Percentiles rank a stretch among this genome's conserved stretches.
phyloP scores from a whole-genome alignment of 106 monocot species.

The Acanthochlamys bracteata region DNA sequence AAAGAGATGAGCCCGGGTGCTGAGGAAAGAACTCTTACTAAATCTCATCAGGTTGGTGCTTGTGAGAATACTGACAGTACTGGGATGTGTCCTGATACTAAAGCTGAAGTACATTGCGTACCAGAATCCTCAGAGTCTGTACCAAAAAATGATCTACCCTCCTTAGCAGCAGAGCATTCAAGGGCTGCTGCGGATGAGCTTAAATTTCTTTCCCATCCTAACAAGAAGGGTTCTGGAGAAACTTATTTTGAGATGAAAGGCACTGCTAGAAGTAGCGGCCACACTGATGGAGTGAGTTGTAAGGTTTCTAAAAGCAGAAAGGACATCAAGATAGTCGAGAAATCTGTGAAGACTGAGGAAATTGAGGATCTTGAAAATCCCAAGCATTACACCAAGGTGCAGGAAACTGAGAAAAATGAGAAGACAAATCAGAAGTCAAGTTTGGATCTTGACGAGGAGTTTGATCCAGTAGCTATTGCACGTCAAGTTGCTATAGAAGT shows the following conservation, averaged over 20 bases:
- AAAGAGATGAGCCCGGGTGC: conserved; percentile 17
- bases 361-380: background rate
- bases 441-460: conserved; percentile 37
- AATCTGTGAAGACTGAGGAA: too few species aligned
- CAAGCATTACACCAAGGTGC: conserved; percentile 4
- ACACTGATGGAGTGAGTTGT: background rate
- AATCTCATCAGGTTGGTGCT: conserved; percentile 12
- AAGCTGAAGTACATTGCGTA: conserved; percentile 1
- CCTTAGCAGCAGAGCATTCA: conserved; percentile 1
- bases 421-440: conserved; percentile 14
- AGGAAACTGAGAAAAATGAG: background rate
- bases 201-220: background rate
- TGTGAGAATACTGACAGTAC: conserved; percentile 1
- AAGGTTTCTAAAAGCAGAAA: background rate
- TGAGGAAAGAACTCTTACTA: conserved; percentile 5
- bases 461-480: conserved; percentile 67
- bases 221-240: conserved; percentile 7
- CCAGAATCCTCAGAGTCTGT: conserved; percentile 3
- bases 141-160: conserved; percentile 12
- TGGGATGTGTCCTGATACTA: conserved; percentile 8
- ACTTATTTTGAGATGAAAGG: conserved; percentile 12
- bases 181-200: background rate
- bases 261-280: background rate
- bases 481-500: conserved; percentile 72
- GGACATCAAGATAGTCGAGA: background rate